These are phyloP conservation scores for Hyaloraphidium curvatum DNA, from an alignment of 192 early-diverging fungal genomes.

Conservation along the genomic window DNA sequence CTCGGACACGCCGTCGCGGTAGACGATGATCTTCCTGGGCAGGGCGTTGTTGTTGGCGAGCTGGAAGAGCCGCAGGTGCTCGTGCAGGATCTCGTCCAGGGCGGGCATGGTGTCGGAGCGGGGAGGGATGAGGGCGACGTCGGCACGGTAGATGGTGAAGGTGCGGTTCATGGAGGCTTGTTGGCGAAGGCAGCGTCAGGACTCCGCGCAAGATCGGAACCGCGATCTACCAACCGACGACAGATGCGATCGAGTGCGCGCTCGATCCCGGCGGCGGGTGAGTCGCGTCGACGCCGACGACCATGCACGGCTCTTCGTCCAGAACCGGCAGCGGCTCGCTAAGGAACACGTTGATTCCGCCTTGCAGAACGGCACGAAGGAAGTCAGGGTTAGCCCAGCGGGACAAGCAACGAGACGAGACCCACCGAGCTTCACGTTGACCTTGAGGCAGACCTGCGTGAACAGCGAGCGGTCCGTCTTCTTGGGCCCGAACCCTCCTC, in stretches of 20 bases:
- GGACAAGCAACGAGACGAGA: no score
- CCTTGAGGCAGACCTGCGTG: constrained; percentile 22
- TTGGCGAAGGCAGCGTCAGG: constrained; percentile 9
- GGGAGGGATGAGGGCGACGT: constrained; percentile 43
- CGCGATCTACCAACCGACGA: constrained; percentile 49
- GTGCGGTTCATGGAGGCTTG: constrained; percentile 8
- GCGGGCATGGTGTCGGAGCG: constrained; percentile 52
- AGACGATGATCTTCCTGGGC: constrained; percentile 62
- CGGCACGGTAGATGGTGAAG: constrained; percentile 26
- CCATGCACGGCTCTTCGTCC: constrained; percentile 20
- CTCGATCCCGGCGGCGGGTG: constrained; percentile 20
- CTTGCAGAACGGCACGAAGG: no score
- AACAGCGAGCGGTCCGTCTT: constrained; percentile 12
- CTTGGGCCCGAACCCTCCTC: constrained; percentile 6
- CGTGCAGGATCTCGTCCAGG: constrained; percentile 39
- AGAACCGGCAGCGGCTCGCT: constrained; percentile 4
- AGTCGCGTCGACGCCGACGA: constrained; percentile 35
- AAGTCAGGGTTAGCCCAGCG: no score
- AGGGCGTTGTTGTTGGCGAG: constrained; percentile 28
- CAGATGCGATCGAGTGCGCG: constrained; percentile 51
- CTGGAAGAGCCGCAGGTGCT: constrained; percentile 44
- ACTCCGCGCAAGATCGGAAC: not conserved
- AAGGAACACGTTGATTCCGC: constrained; percentile 25
- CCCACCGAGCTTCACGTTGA: constrained; percentile 46
- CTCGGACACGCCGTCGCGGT: constrained; percentile 65